These are phyloP conservation scores for Acacia crassicarpa DNA, from an alignment of 306 rosid species.

Conservation along the genomic window DNA sequence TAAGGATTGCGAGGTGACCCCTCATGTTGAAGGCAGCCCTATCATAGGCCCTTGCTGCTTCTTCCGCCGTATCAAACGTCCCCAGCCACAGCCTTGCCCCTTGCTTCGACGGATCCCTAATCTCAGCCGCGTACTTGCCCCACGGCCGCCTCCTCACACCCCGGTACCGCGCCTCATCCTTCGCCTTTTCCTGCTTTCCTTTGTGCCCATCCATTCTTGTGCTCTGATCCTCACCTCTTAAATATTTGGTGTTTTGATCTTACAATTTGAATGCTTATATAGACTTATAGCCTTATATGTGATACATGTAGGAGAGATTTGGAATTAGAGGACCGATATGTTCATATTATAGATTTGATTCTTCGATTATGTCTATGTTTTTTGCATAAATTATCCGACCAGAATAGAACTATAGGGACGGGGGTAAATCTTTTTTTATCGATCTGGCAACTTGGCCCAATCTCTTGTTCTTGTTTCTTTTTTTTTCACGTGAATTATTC, in stretches of 20 bases:
- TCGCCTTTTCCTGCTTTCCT: conserved; percentile 43
- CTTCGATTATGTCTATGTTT: conserved; percentile 49
- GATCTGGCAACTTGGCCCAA: conserved; percentile 28
- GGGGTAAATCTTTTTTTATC: conserved; percentile 20
- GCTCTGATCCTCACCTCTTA: background rate
- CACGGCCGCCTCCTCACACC: conserved; percentile 77
- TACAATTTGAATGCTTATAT: conserved; percentile 11
- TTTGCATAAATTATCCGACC: conserved; percentile 9
- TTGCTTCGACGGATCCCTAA: conserved; percentile 73
- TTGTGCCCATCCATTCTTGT: conserved; percentile 45
- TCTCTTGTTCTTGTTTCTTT: conserved; percentile 2
- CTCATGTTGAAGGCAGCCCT: conserved; percentile 73
- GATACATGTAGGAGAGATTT: background rate
- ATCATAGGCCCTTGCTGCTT: conserved; percentile 84
- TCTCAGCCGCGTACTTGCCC: conserved; percentile 92
- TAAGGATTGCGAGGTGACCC: conserved; percentile 77
- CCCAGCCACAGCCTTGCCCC: conserved; percentile 86
- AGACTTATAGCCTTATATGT: background rate
- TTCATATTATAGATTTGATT: conserved; percentile 52
- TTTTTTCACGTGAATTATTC: background rate
- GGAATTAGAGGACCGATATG: conserved; percentile 1
- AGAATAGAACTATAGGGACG: conserved; percentile 12
- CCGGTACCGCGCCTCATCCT: conserved; percentile 55
- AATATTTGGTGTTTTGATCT: background rate
- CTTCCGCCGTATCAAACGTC: conserved; percentile 80